Conservation (phyloP, 257 asterid genomes). For the Plantago ovata region DNA sequence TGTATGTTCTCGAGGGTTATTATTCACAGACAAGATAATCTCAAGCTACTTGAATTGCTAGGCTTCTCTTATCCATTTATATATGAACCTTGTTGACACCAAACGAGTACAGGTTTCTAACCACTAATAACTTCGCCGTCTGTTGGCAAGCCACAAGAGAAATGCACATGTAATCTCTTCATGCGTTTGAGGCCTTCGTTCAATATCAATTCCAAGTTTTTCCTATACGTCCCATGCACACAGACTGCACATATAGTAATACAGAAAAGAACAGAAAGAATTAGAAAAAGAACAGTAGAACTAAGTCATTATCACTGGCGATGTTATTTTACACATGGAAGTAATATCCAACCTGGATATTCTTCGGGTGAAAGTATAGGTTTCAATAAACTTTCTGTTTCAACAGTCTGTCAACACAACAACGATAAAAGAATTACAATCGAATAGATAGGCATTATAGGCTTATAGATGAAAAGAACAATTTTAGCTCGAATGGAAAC, state of each 20-base stretch:
- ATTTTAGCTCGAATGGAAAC: neutral
- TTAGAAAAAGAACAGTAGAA: constrained; percentile 3
- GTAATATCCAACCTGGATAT: constrained; percentile 49
- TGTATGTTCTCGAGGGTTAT: too few species aligned
- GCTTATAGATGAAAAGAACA: too few species aligned
- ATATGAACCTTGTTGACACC: neutral
- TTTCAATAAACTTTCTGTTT: constrained; percentile 76
- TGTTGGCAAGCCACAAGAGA: constrained; percentile 86
- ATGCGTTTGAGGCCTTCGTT: too few species aligned
- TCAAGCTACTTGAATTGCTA: too few species aligned
- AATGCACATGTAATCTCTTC: too few species aligned
- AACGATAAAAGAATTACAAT: constrained; percentile 16
- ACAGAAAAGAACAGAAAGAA: neutral
- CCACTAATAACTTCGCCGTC: constrained; percentile 89
- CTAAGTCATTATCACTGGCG: neutral
- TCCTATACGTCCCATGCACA: too few species aligned
- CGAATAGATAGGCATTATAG: too few species aligned
- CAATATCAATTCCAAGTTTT: too few species aligned
- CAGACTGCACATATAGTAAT: constrained; percentile 53
- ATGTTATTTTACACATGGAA: neutral
- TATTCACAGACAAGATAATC: too few species aligned
- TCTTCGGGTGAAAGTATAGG: constrained; percentile 76
- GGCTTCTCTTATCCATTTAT: too few species aligned
- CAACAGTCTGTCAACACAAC: constrained; percentile 52
- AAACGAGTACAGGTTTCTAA: constrained; percentile 40